These are phyloP conservation scores for Eucalyptus erythrocorys DNA, from an alignment of 345 rosid genomes.

Conservation along the genomic window DNA sequence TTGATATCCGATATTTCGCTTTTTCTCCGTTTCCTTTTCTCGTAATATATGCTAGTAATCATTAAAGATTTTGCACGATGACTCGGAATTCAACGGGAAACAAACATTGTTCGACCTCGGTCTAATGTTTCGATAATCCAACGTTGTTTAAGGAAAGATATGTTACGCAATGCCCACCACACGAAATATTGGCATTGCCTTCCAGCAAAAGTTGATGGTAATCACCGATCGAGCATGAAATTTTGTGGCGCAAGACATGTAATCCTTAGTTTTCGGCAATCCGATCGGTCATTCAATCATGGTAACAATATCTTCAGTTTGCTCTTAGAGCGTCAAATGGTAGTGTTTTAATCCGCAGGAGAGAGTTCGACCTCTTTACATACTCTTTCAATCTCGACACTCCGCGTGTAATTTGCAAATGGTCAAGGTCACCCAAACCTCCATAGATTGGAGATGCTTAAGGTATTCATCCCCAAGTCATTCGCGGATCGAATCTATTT, in stretches of 20 bases:
- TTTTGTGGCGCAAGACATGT: neutral
- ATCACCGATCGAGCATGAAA: neutral
- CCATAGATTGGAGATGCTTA: neutral
- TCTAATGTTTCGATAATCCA: neutral
- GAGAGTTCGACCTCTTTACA: neutral
- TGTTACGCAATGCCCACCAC: neutral
- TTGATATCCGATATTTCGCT: neutral
- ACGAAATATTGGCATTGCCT: neutral
- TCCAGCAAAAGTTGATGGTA: neutral
- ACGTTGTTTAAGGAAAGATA: neutral
- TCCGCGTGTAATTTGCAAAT: neutral
- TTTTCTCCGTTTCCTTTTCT: neutral
- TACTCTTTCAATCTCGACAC: neutral
- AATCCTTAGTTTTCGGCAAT: neutral
- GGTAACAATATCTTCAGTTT: neutral
- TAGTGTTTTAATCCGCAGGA: neutral
- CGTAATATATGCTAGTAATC: neutral
- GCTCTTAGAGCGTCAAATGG: neutral
- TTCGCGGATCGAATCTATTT: neutral
- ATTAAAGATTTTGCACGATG: neutral
- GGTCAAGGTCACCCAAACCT: neutral
- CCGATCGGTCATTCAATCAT: neutral
- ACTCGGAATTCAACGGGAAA: neutral
- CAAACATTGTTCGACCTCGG: neutral
- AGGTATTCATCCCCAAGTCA: neutral